Conservation (phyloP, 164 flowering plant species). For the Echeveria elegans region DNA sequence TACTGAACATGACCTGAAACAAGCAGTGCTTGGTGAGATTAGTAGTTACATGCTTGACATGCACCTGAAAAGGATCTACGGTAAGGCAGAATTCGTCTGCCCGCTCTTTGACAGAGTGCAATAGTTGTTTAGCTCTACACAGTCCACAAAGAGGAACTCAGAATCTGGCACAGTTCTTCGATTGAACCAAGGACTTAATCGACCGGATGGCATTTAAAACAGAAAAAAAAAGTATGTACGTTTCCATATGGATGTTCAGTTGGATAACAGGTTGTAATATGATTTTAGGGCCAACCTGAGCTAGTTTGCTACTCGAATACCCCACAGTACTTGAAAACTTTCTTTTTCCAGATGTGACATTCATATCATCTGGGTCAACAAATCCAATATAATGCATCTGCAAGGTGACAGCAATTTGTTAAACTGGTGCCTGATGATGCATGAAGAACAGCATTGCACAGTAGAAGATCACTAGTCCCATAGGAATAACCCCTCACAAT, state of each 20-base stretch:
- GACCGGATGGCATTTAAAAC: neutral
- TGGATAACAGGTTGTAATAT: too few relatives aligned
- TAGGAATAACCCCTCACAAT: neutral
- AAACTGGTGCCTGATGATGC: neutral
- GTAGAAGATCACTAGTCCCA: neutral
- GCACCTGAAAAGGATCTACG: neutral
- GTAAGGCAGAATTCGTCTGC: neutral
- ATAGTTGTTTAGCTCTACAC: too few relatives aligned
- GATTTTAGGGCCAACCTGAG: constrained; percentile 49
- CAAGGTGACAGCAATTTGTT: neutral
- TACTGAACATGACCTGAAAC: constrained; percentile 88
- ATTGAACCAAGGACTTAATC: neutral
- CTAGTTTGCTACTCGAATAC: constrained; percentile 83
- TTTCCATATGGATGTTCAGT: too few relatives aligned
- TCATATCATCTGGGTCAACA: constrained; percentile 94
- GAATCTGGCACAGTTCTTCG: too few relatives aligned
- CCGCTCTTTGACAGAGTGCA: neutral
- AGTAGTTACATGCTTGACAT: neutral
- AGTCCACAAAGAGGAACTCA: too few relatives aligned
- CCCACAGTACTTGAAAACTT: constrained; percentile 73
- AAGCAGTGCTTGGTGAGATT: neutral
- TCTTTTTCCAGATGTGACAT: constrained; percentile 67
- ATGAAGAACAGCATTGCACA: neutral
- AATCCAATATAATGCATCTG: constrained; percentile 92
- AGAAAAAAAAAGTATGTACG: too few relatives aligned